Percentiles rank a stretch among this genome's conserved stretches.
These are phyloP conservation scores for Aspergillus sp. DNA, from an alignment of 2,329 filamentous ascomycete species.

Conservation along the genomic window DNA sequence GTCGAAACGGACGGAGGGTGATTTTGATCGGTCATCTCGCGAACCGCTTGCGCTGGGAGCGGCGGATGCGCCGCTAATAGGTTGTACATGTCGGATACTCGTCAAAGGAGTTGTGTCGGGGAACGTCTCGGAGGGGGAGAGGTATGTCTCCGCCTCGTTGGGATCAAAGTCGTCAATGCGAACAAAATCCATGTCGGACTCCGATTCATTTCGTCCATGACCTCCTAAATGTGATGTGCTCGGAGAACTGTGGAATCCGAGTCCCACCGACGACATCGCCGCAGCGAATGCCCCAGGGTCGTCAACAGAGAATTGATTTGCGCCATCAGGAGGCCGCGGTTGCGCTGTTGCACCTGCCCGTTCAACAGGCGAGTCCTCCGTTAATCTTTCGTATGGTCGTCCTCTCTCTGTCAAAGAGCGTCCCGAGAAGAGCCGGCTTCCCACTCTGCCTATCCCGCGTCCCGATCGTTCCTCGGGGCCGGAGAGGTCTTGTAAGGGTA, in stretches of 20 bases:
- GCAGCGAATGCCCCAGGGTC: constrained; percentile 47
- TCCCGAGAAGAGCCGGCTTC: constrained; percentile 50
- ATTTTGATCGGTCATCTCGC: constrained; percentile 55
- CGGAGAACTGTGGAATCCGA: constrained; percentile 42
- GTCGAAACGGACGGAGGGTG: constrained; percentile 60
- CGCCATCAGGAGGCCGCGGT: constrained; percentile 26
- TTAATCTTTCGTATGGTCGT: constrained; percentile 58
- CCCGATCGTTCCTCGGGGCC: constrained; percentile 40
- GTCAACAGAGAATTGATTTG: constrained; percentile 39
- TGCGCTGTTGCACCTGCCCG: constrained; percentile 27
- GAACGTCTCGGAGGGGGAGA: constrained; percentile 55
- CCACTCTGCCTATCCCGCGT: constrained; percentile 37
- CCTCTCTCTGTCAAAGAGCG: constrained; percentile 46
- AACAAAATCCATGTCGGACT: constrained; percentile 35
- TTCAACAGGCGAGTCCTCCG: constrained; percentile 54
- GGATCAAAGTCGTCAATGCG: constrained; percentile 35
- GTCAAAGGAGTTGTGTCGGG: constrained; percentile 65
- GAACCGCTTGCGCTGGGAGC: constrained; percentile 40
- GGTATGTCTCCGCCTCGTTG: constrained; percentile 58
- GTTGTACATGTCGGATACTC: constrained; percentile 59
- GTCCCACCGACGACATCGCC: constrained; percentile 48
- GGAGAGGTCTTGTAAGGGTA: constrained; percentile 71
- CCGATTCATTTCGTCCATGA: constrained; percentile 32
- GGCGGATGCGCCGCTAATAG: constrained; percentile 57
- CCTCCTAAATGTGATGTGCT: constrained; percentile 24